Base-by-base conservation (phyloP, 2,329 filamentous ascomycete genomes). In the Botrytis deweyae region DNA sequence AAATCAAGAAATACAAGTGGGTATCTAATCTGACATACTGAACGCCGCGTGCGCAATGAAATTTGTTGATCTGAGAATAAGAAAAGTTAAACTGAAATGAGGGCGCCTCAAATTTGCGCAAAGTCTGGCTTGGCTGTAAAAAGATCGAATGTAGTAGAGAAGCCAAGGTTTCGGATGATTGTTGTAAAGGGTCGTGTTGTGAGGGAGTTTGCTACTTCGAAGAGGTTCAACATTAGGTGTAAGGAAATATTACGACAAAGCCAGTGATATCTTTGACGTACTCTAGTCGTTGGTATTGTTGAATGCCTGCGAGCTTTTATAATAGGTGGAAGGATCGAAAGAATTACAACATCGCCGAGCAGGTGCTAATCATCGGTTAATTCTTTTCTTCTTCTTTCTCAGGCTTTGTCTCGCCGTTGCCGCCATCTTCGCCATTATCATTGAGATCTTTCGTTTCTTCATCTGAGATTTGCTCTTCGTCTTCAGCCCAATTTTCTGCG, bases 401-500 rank as follows among this genome's bases (percentile, higher is more conserved):
- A 42, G 22, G 7, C 38, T 58, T 58, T 58, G 18, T 38, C 25
- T 63, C n/a, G 25, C 44, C 40, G 18, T 14, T 22, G 6, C 52
- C n/a, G 6, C n/a, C 14, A 9, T 18, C 7, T 6, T 29, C 52
- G 7, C 52, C 52, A 58, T 29, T 29, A 9, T n/a, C 3, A 18
- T 58, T 58, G 20, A n/a, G 7, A 6, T 70, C 68, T 18, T 70
- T 38, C 25, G 12, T 33, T 14, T 66, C 70, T 38, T 73, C 72
- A 25, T 73, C 66, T 9, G 55, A 62, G 9, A 73, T 18, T 46
- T 22, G 46, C 40, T 75, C 73, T 9, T 72, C 72, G 7, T 74
- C 72, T 16, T 72, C 73, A 22, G 63, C 75, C 78, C 78, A 79
- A 3, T 72, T 63, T 44, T 78, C 72, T 59, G 73, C 87, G 22